phyloP scores from a whole-genome alignment of 768 basidiomycete genomes.

The Neoboletus magnificus region DNA sequence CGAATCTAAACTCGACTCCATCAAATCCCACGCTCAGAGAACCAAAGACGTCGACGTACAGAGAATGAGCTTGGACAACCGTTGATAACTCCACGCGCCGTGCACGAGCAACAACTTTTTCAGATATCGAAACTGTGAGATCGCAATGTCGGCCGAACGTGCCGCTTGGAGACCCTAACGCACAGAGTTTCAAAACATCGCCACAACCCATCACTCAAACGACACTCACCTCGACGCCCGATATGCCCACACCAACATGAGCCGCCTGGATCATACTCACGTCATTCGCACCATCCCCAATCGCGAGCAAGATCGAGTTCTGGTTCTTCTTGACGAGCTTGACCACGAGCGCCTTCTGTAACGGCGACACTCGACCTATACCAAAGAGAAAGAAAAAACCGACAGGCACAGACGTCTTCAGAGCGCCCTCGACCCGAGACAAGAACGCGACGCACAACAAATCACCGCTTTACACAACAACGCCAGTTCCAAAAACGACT shows the following conservation, averaged over 20 bases:
- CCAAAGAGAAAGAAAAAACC: no score
- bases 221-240: slow-evolving; percentile 81
- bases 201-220: not conserved
- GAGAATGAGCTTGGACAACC: slow-evolving; percentile 91
- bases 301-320: slow-evolving; percentile 90
- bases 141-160: slow-evolving; percentile 94
- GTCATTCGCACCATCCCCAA: slow-evolving; percentile 97
- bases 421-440: not conserved
- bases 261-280: slow-evolving; percentile 99
- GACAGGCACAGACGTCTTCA: not conserved
- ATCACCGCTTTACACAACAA: slow-evolving; percentile 99
- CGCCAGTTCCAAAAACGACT: slow-evolving; percentile 89
- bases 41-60: slow-evolving; percentile 52
- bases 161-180: slow-evolving; percentile 93
- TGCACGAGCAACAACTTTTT: slow-evolving; percentile 96
- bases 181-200: not conserved
- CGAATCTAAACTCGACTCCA: slow-evolving; percentile 58
- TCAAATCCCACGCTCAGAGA: slow-evolving; percentile 10
- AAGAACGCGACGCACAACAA: slow-evolving; percentile 62
- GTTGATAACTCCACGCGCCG: slow-evolving; percentile 97
- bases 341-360: slow-evolving; percentile 96
- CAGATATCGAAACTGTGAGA: slow-evolving; percentile 94
- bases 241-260: slow-evolving; percentile 96
- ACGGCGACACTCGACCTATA: slow-evolving; percentile 91
- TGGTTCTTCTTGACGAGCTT: slow-evolving; percentile 98